These are phyloP conservation scores for Annona cherimola DNA, from an alignment of 164 flowering plant species.

Conservation along the genomic window DNA sequence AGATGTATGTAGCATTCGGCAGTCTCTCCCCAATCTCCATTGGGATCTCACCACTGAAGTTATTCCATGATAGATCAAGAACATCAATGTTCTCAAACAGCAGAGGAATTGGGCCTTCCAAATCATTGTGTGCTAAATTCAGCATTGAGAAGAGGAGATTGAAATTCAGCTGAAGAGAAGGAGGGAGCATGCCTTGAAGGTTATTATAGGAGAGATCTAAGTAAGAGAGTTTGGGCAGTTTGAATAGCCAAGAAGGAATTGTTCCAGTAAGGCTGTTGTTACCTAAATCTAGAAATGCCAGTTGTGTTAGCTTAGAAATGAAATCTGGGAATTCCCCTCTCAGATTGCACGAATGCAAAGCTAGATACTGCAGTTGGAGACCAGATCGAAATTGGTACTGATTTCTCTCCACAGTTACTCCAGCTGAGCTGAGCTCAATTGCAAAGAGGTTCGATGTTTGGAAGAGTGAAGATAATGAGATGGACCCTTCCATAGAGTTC, in stretches of 20 bases:
- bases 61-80: not conserved
- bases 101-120: conserved; percentile 9
- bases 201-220: conserved; percentile 7
- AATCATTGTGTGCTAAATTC: conserved; percentile 7
- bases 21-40: not conserved
- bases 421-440: conserved; percentile 1
- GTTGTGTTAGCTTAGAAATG: conserved; percentile 6
- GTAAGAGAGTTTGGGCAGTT: conserved; percentile 5
- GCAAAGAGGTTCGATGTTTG: not conserved
- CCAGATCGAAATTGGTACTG: not conserved
- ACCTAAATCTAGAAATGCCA: not conserved
- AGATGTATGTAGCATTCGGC: not conserved
- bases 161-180: not conserved
- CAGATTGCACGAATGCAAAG: not conserved
- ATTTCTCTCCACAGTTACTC: not conserved
- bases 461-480: conserved; percentile 5
- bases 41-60: not conserved
- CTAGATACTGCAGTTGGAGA: not conserved
- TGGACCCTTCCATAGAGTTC: conserved; percentile 11
- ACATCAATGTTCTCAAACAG: not conserved
- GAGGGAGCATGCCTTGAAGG: conserved; percentile 3
- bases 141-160: conserved; percentile 2
- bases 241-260: conserved; percentile 10
- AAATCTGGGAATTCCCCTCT: not conserved
- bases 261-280: conserved; percentile 4